Evolutionary conservation across 495 filamentous ascomycete genomes (phyloP).

Genomic region (Apiosordaria backusii): DNA sequence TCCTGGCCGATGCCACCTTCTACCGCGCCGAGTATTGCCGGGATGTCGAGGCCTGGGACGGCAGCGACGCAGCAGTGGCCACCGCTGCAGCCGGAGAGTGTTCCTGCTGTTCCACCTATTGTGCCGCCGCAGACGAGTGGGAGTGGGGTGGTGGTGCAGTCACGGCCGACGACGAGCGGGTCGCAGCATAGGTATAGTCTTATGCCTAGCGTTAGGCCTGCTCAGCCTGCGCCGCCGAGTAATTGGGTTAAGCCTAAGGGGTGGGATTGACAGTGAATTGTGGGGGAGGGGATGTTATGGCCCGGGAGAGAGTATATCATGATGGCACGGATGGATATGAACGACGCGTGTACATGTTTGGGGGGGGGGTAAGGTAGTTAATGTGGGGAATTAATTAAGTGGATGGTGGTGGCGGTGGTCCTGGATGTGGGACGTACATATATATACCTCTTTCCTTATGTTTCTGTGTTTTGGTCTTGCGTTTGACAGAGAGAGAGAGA

Average conservation of each 20-base stretch:
- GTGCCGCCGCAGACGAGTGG: too few species aligned
- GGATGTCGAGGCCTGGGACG: not conserved
- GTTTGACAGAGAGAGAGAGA: too few species aligned
- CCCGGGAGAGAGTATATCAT: too few species aligned
- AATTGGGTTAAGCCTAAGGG: not conserved
- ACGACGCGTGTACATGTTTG: too few species aligned
- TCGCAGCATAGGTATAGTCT: not conserved
- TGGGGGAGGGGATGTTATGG: not conserved
- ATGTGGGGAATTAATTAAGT: too few species aligned
- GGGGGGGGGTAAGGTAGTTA: too few species aligned
- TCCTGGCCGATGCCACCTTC: conserved; percentile 31
- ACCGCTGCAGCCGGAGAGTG: not conserved
- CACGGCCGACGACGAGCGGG: not conserved
- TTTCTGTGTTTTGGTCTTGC: too few species aligned
- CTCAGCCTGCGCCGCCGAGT: not conserved
- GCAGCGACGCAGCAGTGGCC: not conserved
- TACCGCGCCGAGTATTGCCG: conserved; percentile 8
- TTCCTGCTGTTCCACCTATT: not conserved
- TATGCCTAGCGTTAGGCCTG: not conserved
- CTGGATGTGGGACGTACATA: too few species aligned
- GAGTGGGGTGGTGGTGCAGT: not conserved
- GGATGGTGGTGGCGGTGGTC: too few species aligned
- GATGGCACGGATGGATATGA: too few species aligned
- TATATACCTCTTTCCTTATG: too few species aligned
- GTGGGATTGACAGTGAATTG: not conserved